Evolutionary conservation across 2,329 filamentous ascomycete species (phyloP).

Genomic region (Xylaria multiplex): DNA sequence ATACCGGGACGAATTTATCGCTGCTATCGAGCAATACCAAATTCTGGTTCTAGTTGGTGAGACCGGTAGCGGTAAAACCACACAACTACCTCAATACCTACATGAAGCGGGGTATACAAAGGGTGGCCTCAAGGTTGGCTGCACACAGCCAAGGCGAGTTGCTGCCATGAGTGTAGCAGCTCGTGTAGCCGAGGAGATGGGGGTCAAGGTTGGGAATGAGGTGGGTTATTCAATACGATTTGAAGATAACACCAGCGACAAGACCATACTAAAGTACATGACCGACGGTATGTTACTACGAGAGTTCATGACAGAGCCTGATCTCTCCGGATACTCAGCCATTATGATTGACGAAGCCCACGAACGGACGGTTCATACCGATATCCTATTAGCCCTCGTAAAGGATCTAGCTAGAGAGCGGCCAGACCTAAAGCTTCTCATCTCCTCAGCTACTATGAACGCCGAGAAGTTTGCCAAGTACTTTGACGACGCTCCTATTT

Average conservation of each 20-base stretch:
- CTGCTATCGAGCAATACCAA: conserved; percentile 87
- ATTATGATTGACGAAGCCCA: conserved; percentile 98
- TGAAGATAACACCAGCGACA: conserved; percentile 89
- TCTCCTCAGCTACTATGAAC: conserved; percentile 94
- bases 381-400: conserved; percentile 86
- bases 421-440: conserved; percentile 87
- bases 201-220: conserved; percentile 87
- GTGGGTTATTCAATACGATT: conserved; percentile 97
- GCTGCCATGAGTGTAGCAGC: conserved; percentile 98
- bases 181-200: conserved; percentile 94
- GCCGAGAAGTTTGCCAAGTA: conserved; percentile 91
- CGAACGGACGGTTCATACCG: conserved; percentile 89
- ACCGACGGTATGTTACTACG: conserved; percentile 95
- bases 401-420: conserved; percentile 88
- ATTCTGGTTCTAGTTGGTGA: conserved; percentile 93
- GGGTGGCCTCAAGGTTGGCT: conserved; percentile 84
- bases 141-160: conserved; percentile 93
- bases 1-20: conserved; percentile 85
- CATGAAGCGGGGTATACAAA: conserved; percentile 92
- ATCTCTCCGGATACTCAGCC: conserved; percentile 82
- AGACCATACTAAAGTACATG: conserved; percentile 94
- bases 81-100: conserved; percentile 92
- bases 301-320: conserved; percentile 89
- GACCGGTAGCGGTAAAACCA: conserved; percentile 95
- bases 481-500: conserved; percentile 92